Evolutionary conservation across 257 asterid species (phyloP).

Genomic region (Nemophila menziesii): DNA sequence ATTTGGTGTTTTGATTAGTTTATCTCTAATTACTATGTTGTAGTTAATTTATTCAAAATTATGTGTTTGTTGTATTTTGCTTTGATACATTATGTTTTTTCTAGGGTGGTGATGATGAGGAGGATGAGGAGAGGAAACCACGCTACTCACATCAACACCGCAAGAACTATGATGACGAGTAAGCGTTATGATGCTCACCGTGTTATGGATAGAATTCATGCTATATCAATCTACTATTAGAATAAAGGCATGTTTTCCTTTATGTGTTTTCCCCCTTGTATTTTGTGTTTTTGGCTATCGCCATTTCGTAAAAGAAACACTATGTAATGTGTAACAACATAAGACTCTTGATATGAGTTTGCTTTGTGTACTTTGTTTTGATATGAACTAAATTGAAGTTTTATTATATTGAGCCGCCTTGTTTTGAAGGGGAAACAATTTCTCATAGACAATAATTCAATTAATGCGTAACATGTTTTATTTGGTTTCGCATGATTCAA

Average conservation of each 20-base stretch:
- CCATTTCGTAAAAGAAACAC: not conserved
- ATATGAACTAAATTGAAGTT: too few species aligned
- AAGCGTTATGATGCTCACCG: constrained; percentile 1
- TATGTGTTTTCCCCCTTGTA: not conserved
- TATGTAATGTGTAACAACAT: not conserved
- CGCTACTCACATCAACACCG: constrained; percentile 11
- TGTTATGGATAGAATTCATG: constrained; percentile 4
- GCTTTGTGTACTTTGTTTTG: not conserved
- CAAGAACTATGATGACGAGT: constrained; percentile 20
- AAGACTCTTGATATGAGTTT: not conserved
- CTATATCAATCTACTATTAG: constrained; percentile 7
- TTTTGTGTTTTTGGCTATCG: not conserved
- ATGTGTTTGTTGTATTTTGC: not conserved
- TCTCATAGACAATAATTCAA: too few species aligned
- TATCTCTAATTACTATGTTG: not conserved
- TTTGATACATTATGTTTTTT: constrained; percentile 1
- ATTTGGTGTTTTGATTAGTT: too few species aligned
- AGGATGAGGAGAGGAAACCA: constrained; percentile 13
- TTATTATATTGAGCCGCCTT: too few species aligned
- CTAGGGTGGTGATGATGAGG: constrained; percentile 19
- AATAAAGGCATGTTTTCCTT: constrained; percentile 8
- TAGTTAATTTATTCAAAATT: not conserved
- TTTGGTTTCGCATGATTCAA: too few species aligned
- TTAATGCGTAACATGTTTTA: too few species aligned
- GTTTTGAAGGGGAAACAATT: too few species aligned